Evolutionary conservation across 2,329 filamentous ascomycete genomes (phyloP).

Genomic region (Ustulina deusta): DNA sequence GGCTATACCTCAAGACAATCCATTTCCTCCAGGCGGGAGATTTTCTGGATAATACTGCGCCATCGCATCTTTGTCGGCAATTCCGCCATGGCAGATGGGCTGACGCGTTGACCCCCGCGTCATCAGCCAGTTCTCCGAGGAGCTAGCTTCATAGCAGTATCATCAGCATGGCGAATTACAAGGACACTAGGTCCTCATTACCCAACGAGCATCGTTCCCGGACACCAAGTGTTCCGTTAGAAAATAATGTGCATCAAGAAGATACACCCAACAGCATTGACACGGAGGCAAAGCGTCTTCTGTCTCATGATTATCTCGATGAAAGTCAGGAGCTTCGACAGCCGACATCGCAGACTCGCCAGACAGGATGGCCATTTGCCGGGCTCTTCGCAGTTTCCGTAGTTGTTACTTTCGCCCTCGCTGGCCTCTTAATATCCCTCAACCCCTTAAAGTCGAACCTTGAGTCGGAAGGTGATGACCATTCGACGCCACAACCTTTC

Average conservation of each 20-base stretch:
- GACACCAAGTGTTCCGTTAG: not conserved
- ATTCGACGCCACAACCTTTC: constrained; percentile 22
- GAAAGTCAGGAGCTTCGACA: not conserved
- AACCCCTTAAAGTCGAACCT: constrained; percentile 8
- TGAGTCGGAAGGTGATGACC: constrained; percentile 10
- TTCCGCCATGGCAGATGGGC: not conserved
- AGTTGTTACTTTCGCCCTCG: constrained; percentile 26
- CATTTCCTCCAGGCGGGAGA: not conserved
- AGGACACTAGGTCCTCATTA: constrained; percentile 12
- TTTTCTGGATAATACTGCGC: not conserved
- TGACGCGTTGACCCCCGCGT: not conserved
- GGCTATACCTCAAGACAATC: not conserved
- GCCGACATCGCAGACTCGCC: constrained; percentile 6
- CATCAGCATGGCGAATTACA: constrained; percentile 19
- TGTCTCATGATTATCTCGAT: constrained; percentile 13
- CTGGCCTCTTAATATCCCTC: constrained; percentile 37
- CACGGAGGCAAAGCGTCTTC: constrained; percentile 14
- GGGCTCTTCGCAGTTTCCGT: constrained; percentile 22
- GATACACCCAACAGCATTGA: not conserved
- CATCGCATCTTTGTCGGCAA: not conserved
- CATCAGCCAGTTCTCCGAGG: not conserved
- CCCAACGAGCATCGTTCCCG: not conserved
- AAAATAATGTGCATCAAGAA: not conserved
- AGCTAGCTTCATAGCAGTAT: not conserved
- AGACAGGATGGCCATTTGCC: constrained; percentile 27